Evolutionary conservation across 2,329 filamentous ascomycete species (phyloP).

Genomic region (Fusarium nanum): DNA sequence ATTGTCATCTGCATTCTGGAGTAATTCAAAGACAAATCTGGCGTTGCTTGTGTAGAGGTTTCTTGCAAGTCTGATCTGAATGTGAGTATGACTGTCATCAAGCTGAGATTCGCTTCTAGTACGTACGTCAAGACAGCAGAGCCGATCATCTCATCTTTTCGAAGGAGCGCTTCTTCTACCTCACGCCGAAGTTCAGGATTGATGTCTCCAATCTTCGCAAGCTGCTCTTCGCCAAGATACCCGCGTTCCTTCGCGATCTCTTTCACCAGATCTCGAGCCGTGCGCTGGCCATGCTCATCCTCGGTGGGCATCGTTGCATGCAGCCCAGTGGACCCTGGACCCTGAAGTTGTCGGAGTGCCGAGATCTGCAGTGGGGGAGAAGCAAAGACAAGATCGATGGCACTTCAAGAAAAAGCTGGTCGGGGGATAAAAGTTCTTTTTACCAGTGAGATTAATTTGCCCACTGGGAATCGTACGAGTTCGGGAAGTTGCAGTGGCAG

Average conservation of each 20-base stretch:
- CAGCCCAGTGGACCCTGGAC: slow-evolving; percentile 14
- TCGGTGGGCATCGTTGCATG: slow-evolving; percentile 2
- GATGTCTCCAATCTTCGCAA: slow-evolving; percentile 30
- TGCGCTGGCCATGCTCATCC: slow-evolving; percentile 1
- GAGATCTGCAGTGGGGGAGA: neutral
- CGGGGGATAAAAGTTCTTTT: neutral
- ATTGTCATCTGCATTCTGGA: slow-evolving; percentile 68
- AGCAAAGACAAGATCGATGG: neutral
- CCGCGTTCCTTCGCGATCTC: slow-evolving; percentile 41
- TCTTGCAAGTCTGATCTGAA: slow-evolving; percentile 52
- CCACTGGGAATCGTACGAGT: slow-evolving; percentile 19
- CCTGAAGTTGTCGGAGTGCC: neutral
- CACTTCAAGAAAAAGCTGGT: neutral
- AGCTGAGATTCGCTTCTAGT: neutral
- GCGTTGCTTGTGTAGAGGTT: slow-evolving; percentile 58
- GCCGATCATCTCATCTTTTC: slow-evolving; percentile 42
- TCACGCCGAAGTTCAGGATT: slow-evolving; percentile 32
- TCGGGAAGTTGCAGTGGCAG: slow-evolving; percentile 10
- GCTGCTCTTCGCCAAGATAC: slow-evolving; percentile 38
- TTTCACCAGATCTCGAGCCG: slow-evolving; percentile 33
- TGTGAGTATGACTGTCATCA: neutral
- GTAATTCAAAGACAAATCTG: slow-evolving; percentile 63
- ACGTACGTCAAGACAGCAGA: slow-evolving; percentile 42
- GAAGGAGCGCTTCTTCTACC: slow-evolving; percentile 40
- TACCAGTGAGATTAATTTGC: neutral